These are phyloP conservation scores for Corylus heterophylla DNA, from an alignment of 306 rosid genomes.

Conservation along the genomic window DNA sequence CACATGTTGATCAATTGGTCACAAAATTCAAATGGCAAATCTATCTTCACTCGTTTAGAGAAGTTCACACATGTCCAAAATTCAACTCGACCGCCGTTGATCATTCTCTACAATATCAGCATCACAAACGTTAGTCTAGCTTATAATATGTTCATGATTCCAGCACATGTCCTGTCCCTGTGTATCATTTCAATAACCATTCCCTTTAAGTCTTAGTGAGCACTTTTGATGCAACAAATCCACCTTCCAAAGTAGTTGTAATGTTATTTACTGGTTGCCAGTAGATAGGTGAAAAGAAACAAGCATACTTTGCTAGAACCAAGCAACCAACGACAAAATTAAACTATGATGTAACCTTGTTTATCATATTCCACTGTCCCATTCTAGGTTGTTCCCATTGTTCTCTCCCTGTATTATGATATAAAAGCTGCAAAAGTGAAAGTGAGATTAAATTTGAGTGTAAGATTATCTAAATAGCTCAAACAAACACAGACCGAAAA, in stretches of 20 bases:
- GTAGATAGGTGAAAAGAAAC: not conserved
- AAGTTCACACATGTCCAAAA: slow-evolving; percentile 61
- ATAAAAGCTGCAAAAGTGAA: slow-evolving; percentile 50
- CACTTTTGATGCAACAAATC: too few relatives aligned
- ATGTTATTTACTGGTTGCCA: too few relatives aligned
- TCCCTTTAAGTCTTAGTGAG: too few relatives aligned
- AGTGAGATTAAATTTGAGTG: not conserved
- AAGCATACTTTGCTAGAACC: not conserved
- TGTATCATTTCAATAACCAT: too few relatives aligned
- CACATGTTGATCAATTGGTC: slow-evolving; percentile 47
- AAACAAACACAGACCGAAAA: not conserved
- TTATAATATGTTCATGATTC: too few relatives aligned
- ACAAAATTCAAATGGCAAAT: slow-evolving; percentile 34
- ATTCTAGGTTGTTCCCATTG: slow-evolving; percentile 48
- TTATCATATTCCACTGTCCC: slow-evolving; percentile 93
- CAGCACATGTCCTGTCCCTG: too few relatives aligned
- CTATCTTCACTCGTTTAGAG: slow-evolving; percentile 19
- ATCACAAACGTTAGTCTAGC: not conserved
- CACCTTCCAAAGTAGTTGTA: too few relatives aligned
- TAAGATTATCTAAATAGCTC: not conserved
- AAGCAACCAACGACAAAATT: not conserved
- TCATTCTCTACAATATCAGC: slow-evolving; percentile 60
- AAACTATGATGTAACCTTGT: slow-evolving; percentile 48
- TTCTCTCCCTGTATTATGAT: slow-evolving; percentile 49
- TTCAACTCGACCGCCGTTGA: slow-evolving; percentile 51